Evolutionary conservation across 1,284 basidiomycete species (phyloP), one percentile per base, ranked within the genome.

Genomic region (Ceratobasidium sp.): DNA sequence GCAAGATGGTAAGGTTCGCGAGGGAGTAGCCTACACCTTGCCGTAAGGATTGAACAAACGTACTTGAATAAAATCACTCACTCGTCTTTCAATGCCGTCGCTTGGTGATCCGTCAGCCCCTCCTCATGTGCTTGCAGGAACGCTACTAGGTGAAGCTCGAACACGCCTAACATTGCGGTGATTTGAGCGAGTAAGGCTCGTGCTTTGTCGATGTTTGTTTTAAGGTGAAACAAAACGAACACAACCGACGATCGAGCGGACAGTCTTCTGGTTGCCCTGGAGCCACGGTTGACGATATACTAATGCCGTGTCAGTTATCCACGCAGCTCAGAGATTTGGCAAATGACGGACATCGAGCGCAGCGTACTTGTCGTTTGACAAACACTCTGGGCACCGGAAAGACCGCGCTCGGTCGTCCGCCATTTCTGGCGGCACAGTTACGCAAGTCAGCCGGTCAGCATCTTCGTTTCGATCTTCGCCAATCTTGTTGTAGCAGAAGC

Each of bases 201-300:
- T 1, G 69, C 69, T 18, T 27, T 1, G 5, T 3, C 55, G 20
- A 33, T 0, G 1, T 16, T n/a, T 5, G 33, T 44, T n/a, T 41
- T n/a, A 16, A 71, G 55, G 55, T 71, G 30, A 18, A 41, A 71
- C 10, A 71, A n/a, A 8, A 71, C 69, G 8, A 71, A 20, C 1
- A 46, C 55, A 44, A 60, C 55, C 1, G 69, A 71, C 7, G 46
- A 30, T 46, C 27, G n/a, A 3, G 27, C n/a, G 1, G 66, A 23
- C 3, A 68, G 44, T 33, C 66, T 6, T 14, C 46, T 52, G 3
- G 66, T 68, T 8, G 8, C 27, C 4, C 66, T 18, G 0, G 66
- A 23, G 30, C 66, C 66, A 5, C 66, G 41, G 33, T 68, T 50
- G 48, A 68, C 52, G 18, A 68, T 50, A 20, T 68, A 68, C 66